Base-by-base conservation (phyloP, 129 eudicot genomes). In the Calendula officinalis region DNA sequence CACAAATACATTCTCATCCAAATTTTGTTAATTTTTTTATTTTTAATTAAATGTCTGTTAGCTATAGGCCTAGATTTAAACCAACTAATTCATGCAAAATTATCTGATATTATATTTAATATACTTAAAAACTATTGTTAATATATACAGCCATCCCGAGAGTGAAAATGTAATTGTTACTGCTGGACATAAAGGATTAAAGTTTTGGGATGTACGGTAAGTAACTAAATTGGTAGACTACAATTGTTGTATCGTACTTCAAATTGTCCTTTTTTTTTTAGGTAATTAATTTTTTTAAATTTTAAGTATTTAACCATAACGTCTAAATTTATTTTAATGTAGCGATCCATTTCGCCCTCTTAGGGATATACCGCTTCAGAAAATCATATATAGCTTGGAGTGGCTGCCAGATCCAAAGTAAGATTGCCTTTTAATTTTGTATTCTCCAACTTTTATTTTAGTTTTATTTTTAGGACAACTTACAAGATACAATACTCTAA, bases 131-230 rank as follows among this genome's bases (percentile, higher is more conserved):
- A 55, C 13, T 36, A 4, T 66, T 73, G 36, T 48, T 62, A 11
- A 37, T 39, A 55, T 67, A 36, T 82, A 75, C 88, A 94, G 99
- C 55, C 85, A 81, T 81, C 81, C 76, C 12, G 99, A 82, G 82
- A 71, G 86, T 81, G 74, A 91, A 33, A 88, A 88, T 78, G 57
- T 86, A 7, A 60, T 94, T 13, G 83, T 80, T 66, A 82, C 92
- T 36, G 95, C 84, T 33, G 92, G 99, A 13, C 78, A 83, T 46
- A 85, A 82, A 69, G 87, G 97, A 63, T 40, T 83, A 33, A 94
- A 84, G 74, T 88, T 94, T 71, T 94, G 99, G 99, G 99, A 94
- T 77, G 12, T 88, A 63, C 91, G 97, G 99, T 88, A 76, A 65
- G 87, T 46, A 67, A 40, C 15, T 44, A 61, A 56, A 37, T 22